A percentile compares a stretch with the other conserved stretches of the same genome.
These are phyloP conservation scores for Fusarium lyarnte DNA, from an alignment of 2,329 filamentous ascomycete genomes.

Conservation along the genomic window DNA sequence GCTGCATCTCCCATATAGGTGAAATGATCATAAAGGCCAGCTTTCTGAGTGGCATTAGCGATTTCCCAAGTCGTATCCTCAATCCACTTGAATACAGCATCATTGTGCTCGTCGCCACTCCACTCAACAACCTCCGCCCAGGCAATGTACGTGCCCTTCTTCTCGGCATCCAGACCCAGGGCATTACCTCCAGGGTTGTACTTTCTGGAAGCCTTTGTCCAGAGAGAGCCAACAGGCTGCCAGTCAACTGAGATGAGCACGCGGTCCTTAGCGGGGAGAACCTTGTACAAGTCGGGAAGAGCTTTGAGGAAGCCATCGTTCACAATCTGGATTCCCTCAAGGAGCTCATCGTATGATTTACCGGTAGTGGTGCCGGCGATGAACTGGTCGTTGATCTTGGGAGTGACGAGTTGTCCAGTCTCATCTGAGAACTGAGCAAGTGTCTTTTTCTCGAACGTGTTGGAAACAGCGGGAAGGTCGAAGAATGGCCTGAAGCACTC, in stretches of 20 bases:
- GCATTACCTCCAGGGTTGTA: conserved; percentile 16
- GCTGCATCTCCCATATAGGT: conserved; percentile 32
- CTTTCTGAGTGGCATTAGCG: conserved; percentile 17
- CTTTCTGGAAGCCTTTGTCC: conserved; percentile 12
- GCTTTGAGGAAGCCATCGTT: conserved; percentile 18
- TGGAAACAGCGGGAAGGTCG: conserved; percentile 13
- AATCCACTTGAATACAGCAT: conserved; percentile 22
- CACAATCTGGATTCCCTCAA: conserved; percentile 1
- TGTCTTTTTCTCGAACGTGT: conserved; percentile 18
- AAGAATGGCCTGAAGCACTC: conserved; percentile 29
- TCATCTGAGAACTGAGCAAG: conserved; percentile 17
- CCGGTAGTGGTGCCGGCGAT: conserved; percentile 24
- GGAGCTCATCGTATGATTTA: conserved; percentile 15
- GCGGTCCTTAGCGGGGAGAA: conserved; percentile 11
- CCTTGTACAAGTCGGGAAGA: conserved; percentile 6
- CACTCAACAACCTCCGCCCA: conserved; percentile 35
- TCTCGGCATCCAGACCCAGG: conserved; percentile 13
- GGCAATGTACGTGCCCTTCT: conserved; percentile 23
- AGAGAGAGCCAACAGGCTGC: conserved; percentile 23
- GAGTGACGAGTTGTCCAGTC: conserved; percentile 16
- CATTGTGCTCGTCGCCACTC: conserved; percentile 22
- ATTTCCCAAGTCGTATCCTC: conserved; percentile 23
- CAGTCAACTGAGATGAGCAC: conserved; percentile 23
- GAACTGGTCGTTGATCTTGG: conserved; percentile 27
- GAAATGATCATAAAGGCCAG: conserved; percentile 19